Conservation (phyloP, 2,329 filamentous ascomycete species). For the Colletotrichum somersetense region DNA sequence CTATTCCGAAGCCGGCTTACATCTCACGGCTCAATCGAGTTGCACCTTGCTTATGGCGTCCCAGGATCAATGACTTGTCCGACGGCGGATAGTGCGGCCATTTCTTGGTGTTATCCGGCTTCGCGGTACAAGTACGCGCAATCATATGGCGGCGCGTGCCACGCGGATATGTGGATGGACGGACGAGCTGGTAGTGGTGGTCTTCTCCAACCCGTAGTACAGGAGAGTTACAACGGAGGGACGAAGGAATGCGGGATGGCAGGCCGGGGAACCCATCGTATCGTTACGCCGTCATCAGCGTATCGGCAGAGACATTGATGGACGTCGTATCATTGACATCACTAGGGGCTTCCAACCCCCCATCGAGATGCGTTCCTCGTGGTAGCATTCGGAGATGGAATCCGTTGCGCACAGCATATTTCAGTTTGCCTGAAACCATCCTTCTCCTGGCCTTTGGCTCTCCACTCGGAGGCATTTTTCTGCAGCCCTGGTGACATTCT, state of each 20-base stretch:
- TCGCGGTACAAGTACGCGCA: not conserved
- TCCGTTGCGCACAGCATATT: not conserved
- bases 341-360: constrained; percentile 27
- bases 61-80: not conserved
- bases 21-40: not conserved
- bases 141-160: constrained; percentile 4
- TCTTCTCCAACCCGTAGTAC: not conserved
- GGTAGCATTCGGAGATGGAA: not conserved
- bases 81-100: not conserved
- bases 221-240: constrained; percentile 3
- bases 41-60: not conserved
- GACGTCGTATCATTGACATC: constrained; percentile 25
- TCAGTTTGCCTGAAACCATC: not conserved
- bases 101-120: constrained; percentile 1
- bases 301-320: not conserved
- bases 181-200: not conserved
- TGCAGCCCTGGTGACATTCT: not conserved
- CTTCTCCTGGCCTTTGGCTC: not conserved
- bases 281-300: not conserved
- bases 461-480: not conserved
- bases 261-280: constrained; percentile 15
- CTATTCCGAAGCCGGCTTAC: not conserved
- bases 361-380: not conserved
- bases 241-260: constrained; percentile 29
- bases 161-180: not conserved